These are phyloP conservation scores for Oxytropis ochrocephala DNA, from an alignment of 306 rosid genomes.

Conservation along the genomic window DNA sequence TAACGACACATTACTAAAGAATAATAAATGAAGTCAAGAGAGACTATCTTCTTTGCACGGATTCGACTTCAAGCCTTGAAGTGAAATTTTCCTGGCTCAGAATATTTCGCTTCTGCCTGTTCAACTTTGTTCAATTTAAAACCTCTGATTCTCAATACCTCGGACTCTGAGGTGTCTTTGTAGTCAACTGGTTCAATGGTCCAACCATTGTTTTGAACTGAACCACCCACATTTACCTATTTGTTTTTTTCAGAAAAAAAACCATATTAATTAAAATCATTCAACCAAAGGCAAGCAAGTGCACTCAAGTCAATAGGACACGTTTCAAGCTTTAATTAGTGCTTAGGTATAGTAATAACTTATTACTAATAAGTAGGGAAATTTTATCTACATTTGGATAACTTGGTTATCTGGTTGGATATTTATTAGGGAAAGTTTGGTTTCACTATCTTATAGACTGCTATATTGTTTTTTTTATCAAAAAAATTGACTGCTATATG, in stretches of 20 bases:
- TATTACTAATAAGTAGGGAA: background rate
- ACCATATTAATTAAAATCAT: background rate
- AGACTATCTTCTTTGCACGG: background rate
- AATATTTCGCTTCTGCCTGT: constrained; percentile 50
- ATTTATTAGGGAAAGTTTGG: background rate
- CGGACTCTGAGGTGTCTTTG: constrained; percentile 59
- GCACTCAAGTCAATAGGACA: background rate
- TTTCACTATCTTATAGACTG: background rate
- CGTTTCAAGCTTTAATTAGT: background rate
- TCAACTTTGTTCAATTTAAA: constrained; percentile 73
- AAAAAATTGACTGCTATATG: background rate
- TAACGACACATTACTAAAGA: background rate
- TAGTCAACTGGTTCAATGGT: constrained; percentile 53
- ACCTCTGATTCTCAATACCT: constrained; percentile 76
- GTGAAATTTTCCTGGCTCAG: constrained; percentile 41
- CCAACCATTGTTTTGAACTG: constrained; percentile 82
- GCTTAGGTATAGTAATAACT: background rate
- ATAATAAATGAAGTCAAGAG: constrained; percentile 5
- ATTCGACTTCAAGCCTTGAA: constrained; percentile 42
- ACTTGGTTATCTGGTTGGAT: background rate
- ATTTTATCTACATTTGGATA: background rate
- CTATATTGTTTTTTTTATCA: background rate
- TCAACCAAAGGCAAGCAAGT: constrained; percentile 7
- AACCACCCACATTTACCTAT: constrained; percentile 72
- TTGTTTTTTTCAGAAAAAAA: background rate